Conservation (phyloP, 441 rosid genomes). For the Cnidoscolus chayamansa region DNA sequence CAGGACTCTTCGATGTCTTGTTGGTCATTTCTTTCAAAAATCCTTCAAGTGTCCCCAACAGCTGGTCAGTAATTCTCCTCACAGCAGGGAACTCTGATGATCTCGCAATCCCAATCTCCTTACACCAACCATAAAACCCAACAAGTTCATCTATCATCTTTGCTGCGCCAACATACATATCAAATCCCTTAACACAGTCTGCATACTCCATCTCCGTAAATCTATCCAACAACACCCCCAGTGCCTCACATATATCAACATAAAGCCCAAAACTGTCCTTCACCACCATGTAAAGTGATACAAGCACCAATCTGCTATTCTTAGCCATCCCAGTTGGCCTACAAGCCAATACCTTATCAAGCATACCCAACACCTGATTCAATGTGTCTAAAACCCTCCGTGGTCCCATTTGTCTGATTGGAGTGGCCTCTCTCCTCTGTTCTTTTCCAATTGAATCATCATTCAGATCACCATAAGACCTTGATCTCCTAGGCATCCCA, state of each 20-base stretch:
- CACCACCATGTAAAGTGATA: slow-evolving; percentile 44
- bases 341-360: slow-evolving; percentile 60
- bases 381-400: slow-evolving; percentile 52
- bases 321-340: slow-evolving; percentile 60
- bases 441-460: slow-evolving; percentile 32
- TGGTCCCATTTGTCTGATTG: slow-evolving; percentile 58
- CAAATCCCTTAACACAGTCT: slow-evolving; percentile 54
- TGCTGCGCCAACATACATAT: slow-evolving; percentile 53
- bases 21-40: slow-evolving; percentile 58
- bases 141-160: slow-evolving; percentile 62
- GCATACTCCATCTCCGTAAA: slow-evolving; percentile 63
- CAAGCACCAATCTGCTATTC: slow-evolving; percentile 45
- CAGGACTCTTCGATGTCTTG: slow-evolving; percentile 40
- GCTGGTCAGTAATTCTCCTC: slow-evolving; percentile 54
- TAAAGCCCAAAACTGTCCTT: slow-evolving; percentile 74
- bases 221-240: slow-evolving; percentile 53
- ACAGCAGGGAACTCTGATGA: slow-evolving; percentile 69
- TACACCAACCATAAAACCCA: slow-evolving; percentile 51
- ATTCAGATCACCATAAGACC: slow-evolving; percentile 39
- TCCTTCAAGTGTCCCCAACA: slow-evolving; percentile 54
- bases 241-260: slow-evolving; percentile 58
- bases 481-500: slow-evolving; percentile 32
- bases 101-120: slow-evolving; percentile 53
- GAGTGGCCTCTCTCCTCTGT: slow-evolving; percentile 42
- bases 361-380: slow-evolving; percentile 51